Percentiles rank a stretch among this genome's conserved stretches.
Evolutionary conservation across 768 basidiomycete genomes (phyloP).

Genomic region (Tricholoma saponaceum): DNA sequence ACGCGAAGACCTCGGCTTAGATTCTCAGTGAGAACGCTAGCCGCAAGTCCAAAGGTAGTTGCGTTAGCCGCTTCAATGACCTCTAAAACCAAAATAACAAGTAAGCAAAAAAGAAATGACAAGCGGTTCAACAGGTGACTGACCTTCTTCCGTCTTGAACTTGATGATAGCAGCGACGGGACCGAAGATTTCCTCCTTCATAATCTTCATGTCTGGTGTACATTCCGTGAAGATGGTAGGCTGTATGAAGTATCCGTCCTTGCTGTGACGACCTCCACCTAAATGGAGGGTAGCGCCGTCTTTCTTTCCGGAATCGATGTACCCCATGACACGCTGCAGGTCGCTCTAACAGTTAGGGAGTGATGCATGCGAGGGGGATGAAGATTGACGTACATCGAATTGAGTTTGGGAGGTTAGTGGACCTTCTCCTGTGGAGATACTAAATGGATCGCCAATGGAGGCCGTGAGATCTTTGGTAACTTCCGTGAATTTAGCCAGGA

Average conservation of each 20-base stretch:
- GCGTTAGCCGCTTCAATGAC: conserved; percentile 46
- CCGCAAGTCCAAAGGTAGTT: conserved; percentile 46
- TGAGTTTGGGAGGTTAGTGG: too few species aligned
- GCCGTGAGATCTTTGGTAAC: too few species aligned
- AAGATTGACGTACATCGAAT: too few species aligned
- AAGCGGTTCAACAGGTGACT: neutral
- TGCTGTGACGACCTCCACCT: conserved; percentile 56
- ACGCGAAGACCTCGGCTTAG: too few species aligned
- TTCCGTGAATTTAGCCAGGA: too few species aligned
- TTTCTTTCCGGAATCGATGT: conserved; percentile 65
- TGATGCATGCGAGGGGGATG: too few species aligned
- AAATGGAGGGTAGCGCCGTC: conserved; percentile 58
- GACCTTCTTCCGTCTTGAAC: conserved; percentile 52
- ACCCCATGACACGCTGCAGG: conserved; percentile 61
- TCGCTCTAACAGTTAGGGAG: too few species aligned
- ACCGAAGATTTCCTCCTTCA: conserved; percentile 68
- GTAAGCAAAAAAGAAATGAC: too few species aligned
- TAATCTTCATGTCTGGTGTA: conserved; percentile 61
- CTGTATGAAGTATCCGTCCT: conserved; percentile 62
- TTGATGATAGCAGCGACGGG: conserved; percentile 69
- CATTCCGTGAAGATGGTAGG: conserved; percentile 70
- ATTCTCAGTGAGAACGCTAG: too few species aligned
- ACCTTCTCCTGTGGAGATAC: too few species aligned
- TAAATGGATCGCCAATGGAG: too few species aligned
- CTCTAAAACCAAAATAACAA: neutral